A percentile compares a stretch with the other conserved stretches of the same genome.
phyloP scores from a whole-genome alignment of 176 grass and related monocot genomes.

The Zoysia pacifica region DNA sequence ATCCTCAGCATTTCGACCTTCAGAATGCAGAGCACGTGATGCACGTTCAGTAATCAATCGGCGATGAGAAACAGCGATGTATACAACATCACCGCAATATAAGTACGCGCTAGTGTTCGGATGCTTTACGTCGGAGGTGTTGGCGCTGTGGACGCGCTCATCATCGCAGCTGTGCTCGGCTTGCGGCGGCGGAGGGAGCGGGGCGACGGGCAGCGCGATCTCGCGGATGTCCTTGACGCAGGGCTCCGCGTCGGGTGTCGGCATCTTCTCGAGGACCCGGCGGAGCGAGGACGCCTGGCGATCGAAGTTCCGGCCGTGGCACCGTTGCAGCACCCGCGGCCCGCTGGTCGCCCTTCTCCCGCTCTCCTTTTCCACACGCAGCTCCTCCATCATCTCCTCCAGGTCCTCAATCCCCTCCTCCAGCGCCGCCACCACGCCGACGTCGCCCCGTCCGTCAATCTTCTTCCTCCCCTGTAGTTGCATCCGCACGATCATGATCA shows the following conservation, averaged over 20 bases:
- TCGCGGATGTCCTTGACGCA: constrained; percentile 74
- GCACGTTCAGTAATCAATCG: background rate
- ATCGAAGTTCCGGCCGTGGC: constrained; percentile 76
- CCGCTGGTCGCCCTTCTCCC: constrained; percentile 39
- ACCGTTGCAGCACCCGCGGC: constrained; percentile 47
- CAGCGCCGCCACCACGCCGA: constrained; percentile 43
- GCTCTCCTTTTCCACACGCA: constrained; percentile 64
- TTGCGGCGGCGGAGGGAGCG: background rate
- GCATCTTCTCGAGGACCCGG: constrained; percentile 70
- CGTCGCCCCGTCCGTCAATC: constrained; percentile 51
- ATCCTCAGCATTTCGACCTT: constrained; percentile 81
- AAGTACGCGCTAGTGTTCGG: background rate
- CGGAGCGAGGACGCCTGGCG: constrained; percentile 80
- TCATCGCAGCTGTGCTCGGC: constrained; percentile 28
- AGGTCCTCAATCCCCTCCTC: constrained; percentile 73
- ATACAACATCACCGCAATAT: background rate
- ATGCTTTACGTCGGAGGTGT: constrained; percentile 55
- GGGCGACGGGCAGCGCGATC: constrained; percentile 49
- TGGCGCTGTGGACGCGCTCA: constrained; percentile 30
- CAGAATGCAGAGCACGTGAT: background rate
- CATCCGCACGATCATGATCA: background rate
- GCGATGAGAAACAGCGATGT: background rate
- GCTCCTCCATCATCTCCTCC: constrained; percentile 71
- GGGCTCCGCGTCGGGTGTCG: constrained; percentile 33
- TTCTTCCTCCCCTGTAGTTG: constrained; percentile 74